Evolutionary conservation across 495 filamentous ascomycete species (phyloP), one percentile per base, ranked within the genome.

Genomic region (Trichoderma virens): DNA sequence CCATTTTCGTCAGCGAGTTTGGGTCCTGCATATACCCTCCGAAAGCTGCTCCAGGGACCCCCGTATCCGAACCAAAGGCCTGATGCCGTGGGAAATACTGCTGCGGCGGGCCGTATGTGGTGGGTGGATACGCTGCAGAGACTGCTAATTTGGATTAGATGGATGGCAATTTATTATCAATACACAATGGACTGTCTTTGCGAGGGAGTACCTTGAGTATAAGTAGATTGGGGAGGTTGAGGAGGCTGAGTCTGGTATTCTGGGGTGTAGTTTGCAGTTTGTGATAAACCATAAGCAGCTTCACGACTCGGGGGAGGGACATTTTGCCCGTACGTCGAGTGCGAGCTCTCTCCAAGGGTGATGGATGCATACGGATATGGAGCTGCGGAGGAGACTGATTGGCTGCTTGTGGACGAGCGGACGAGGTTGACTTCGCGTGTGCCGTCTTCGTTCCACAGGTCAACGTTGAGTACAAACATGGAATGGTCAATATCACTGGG

Each of bases 381-480:
- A 0, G 72, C 71, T 28, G 92, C 91, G 14, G 88, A 88, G 11
- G 88, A 92, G 70, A 98, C 97, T 38, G 92, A 95, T 7, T 92
- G 91, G 18, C 91, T 93, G 16, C 89, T 88, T 23, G 61, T 62
- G 34, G 61, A 39, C 8, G 90, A 85, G 14, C 92, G 87, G 62
- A 98, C 93, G 39, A 97, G 85, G 72, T 98, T 98, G 64, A 96
- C 93, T 80, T 98, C 94, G 65, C 82, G 86, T n/a, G 82, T 78
- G 35, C 88, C 93, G 56, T 95, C 87, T 59, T 85, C 86, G 64
- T 88, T 87, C 91, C 92, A 98, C 0, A 98, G 79, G 69, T 98
- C 95, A 60, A 97, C 94, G 61, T 90, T 93, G 51, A 97, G 83
- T 31, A 98, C 90, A 72, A 93, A 97, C 78, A 92, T 92, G 28